A percentile compares a stretch with the other conserved stretches of the same genome.
phyloP scores from a whole-genome alignment of 2,329 filamentous ascomycete genomes.

The Canariomyces notabilis region DNA sequence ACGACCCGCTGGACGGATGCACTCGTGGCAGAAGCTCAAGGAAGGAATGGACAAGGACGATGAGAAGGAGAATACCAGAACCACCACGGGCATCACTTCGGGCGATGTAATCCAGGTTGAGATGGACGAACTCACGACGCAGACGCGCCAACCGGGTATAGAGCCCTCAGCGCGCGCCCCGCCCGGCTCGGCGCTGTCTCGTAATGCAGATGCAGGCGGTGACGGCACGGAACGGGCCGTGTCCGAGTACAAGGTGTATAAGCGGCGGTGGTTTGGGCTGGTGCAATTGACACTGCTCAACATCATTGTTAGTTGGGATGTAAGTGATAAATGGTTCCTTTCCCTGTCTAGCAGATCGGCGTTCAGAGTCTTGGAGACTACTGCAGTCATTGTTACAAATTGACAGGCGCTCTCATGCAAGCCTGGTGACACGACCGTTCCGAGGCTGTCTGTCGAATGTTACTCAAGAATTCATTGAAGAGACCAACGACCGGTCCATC shows the following conservation, averaged over 20 bases:
- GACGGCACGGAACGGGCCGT: constrained; percentile 8
- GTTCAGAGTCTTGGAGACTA: not conserved
- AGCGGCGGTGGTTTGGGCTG: constrained; percentile 83
- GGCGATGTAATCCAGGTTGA: constrained; percentile 10
- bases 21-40: constrained; percentile 5
- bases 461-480: too few species aligned
- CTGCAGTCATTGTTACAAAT: too few species aligned
- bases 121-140: constrained; percentile 4
- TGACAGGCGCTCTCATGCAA: too few species aligned
- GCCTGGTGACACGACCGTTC: too few species aligned
- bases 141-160: not conserved
- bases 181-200: not conserved
- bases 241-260: constrained; percentile 52
- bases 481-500: not conserved
- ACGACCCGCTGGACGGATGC: not conserved
- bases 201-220: constrained; percentile 1
- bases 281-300: constrained; percentile 81
- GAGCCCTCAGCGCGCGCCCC: not conserved
- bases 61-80: not conserved
- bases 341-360: too few species aligned
- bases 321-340: constrained; percentile 50
- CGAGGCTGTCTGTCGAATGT: too few species aligned
- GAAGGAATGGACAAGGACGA: not conserved
- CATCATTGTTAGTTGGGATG: constrained; percentile 91
- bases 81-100: not conserved